Base-by-base conservation (phyloP, 164 flowering plant genomes). In the Aristolochia contorta region DNA sequence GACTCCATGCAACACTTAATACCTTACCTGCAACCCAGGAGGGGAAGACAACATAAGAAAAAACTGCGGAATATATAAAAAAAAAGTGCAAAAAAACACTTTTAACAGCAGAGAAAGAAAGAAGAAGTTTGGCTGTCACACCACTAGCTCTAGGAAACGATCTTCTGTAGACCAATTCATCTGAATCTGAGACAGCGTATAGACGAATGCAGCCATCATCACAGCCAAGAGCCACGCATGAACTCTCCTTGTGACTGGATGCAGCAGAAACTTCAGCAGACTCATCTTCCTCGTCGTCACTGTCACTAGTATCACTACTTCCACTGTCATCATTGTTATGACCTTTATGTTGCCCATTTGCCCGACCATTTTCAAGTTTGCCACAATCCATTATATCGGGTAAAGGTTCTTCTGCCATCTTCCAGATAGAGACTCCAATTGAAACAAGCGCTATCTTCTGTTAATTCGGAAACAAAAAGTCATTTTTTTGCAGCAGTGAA, bases 161-260 rank as follows among this genome's bases (percentile, higher is more conserved):
- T 78, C 72, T 84, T 37, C 56, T 54, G 63, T 80, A 85, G 33
- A 63, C 72, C 54, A 89, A 71, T 51, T 75, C 79, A 66, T 85
- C 83, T 16, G 72, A 74, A 22, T 80, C 89, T 54, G 80, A 57
- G 2, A 82, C 72, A 56, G 27, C 69, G 65, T 81, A 91, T 41
- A 91, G 23, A 46, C 91, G 78, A 53, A 94, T 87, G 70, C 90
- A 78, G 23, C 99, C 99, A 85, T 91, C 96, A 75, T 88, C 99
- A 78, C 96, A 89, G 56, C 76, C 93, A 69, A 91, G 16, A 3
- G 96, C 99, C 32, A 91, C 41, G 22, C 63, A 74, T 15, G 62
- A 72, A 73, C 69, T 51, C 64, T 74, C 68, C 55, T 20, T 47
- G 33, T 32, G 15, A 61, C 46, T 48, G 33, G 76, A 61, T 19